A percentile compares a stretch with the other conserved stretches of the same genome.
phyloP scores from a whole-genome alignment of 345 rosid genomes.

The Heritiera fomes region DNA sequence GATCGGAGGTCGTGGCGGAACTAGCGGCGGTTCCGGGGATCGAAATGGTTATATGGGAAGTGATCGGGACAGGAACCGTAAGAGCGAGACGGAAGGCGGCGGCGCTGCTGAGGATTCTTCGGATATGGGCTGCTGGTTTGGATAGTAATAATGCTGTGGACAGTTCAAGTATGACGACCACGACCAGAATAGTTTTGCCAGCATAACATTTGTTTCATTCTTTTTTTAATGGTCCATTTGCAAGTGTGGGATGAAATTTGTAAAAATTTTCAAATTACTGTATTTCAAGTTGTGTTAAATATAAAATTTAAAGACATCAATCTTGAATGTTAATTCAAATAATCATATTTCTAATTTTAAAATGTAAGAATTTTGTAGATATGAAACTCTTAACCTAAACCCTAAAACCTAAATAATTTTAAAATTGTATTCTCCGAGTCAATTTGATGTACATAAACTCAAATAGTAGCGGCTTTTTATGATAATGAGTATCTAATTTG shows the following conservation, averaged over 20 bases:
- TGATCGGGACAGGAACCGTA: slow-evolving; percentile 63
- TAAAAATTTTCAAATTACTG: background rate
- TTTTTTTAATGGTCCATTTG: background rate
- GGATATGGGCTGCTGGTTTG: slow-evolving; percentile 79
- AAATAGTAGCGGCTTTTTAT: too few species aligned
- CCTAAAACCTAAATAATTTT: too few species aligned
- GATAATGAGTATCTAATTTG: too few species aligned
- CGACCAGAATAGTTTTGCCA: slow-evolving; percentile 32
- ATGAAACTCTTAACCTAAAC: too few species aligned
- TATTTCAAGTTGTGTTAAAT: background rate
- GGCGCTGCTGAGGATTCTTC: slow-evolving; percentile 58
- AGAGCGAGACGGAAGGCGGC: slow-evolving; percentile 81
- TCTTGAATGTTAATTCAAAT: too few species aligned
- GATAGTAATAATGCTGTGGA: slow-evolving; percentile 18
- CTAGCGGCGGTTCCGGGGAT: slow-evolving; percentile 65
- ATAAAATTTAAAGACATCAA: background rate
- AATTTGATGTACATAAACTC: background rate
- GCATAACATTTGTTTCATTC: slow-evolving; percentile 14
- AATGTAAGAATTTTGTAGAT: too few species aligned
- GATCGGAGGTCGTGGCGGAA: slow-evolving; percentile 64
- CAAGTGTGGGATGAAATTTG: background rate
- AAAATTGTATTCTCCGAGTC: too few species aligned
- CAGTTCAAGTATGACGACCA: background rate
- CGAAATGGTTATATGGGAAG: slow-evolving; percentile 79
- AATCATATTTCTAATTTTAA: too few species aligned